Percentiles rank a stretch among this genome's conserved stretches.
These are phyloP conservation scores for Pyrenochaeta sp. DNA, from an alignment of 2,329 filamentous ascomycete genomes.

Conservation along the genomic window DNA sequence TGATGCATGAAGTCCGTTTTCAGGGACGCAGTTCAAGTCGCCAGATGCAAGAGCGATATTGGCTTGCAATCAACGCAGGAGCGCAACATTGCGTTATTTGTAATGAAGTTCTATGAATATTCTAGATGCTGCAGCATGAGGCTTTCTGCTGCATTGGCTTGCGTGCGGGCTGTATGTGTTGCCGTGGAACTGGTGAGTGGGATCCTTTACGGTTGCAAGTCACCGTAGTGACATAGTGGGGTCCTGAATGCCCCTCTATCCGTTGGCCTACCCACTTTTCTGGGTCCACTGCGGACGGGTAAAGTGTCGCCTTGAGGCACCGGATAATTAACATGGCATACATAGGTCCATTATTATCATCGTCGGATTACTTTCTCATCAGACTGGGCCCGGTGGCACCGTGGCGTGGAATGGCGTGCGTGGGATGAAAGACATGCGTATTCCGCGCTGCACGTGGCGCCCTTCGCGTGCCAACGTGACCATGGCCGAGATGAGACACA, in stretches of 20 bases:
- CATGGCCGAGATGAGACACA: slow-evolving; percentile 1
- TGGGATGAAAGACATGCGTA: slow-evolving; percentile 6
- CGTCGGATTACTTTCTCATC: not conserved
- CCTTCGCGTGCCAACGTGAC: not conserved
- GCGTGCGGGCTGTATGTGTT: slow-evolving; percentile 5
- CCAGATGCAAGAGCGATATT: no score
- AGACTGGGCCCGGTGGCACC: slow-evolving; percentile 3
- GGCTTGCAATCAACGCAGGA: no score
- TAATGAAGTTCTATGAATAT: no score
- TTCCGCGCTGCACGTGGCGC: slow-evolving; percentile 4
- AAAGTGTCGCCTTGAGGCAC: slow-evolving; percentile 26
- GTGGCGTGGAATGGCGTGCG: slow-evolving; percentile 5
- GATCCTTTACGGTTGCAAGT: slow-evolving; percentile 7
- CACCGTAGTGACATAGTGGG: slow-evolving; percentile 19
- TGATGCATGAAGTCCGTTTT: slow-evolving; percentile 1
- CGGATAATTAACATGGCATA: slow-evolving; percentile 27
- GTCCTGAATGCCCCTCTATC: slow-evolving; percentile 20
- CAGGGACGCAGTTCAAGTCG: no score
- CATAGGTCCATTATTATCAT: no score
- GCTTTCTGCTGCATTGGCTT: not conserved
- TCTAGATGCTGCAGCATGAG: not conserved
- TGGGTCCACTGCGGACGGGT: slow-evolving; percentile 15
- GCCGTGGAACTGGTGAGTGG: slow-evolving; percentile 10
- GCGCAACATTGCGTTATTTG: no score
- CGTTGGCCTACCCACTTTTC: slow-evolving; percentile 22